Percentiles rank a stretch among this genome's conserved stretches.
These are phyloP conservation scores for Haematococcus lacustris DNA, from an alignment of 139 green algal species.

Conservation along the genomic window DNA sequence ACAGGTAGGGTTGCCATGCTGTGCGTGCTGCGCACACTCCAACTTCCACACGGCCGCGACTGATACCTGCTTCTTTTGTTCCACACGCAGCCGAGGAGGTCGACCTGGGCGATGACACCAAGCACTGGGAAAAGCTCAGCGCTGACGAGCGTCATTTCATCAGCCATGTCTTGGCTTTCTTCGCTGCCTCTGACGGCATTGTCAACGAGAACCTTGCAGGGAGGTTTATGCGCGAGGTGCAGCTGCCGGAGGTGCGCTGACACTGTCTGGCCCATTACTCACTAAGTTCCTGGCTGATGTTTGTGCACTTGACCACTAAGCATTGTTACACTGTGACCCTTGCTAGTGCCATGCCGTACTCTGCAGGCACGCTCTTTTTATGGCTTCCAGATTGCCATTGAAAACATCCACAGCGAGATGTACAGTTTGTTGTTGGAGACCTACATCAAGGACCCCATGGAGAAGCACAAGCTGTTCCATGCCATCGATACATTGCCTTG, in stretches of 20 bases:
- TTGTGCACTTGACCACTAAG: neutral
- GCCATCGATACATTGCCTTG: slow-evolving; percentile 88
- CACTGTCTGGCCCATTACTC: too few relatives aligned
- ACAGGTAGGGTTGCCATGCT: slow-evolving; percentile 48
- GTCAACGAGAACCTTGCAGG: slow-evolving; percentile 90
- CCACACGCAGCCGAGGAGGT: slow-evolving; percentile 92
- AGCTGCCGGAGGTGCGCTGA: slow-evolving; percentile 50
- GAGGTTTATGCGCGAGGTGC: slow-evolving; percentile 93
- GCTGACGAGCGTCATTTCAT: slow-evolving; percentile 93
- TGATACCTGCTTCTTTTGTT: neutral
- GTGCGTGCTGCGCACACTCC: too few relatives aligned
- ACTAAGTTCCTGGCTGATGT: neutral
- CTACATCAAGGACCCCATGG: slow-evolving; percentile 89
- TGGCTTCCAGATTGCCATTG: slow-evolving; percentile 98
- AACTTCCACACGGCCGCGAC: neutral
- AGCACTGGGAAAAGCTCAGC: slow-evolving; percentile 87
- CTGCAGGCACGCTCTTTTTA: slow-evolving; percentile 93
- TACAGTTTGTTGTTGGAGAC: slow-evolving; percentile 96
- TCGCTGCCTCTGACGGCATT: slow-evolving; percentile 94
- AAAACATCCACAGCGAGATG: slow-evolving; percentile 99
- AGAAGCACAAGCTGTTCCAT: slow-evolving; percentile 83
- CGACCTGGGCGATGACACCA: slow-evolving; percentile 85
- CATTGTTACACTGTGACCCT: too few relatives aligned
- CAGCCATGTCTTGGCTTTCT: slow-evolving; percentile 96
- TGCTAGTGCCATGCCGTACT: neutral